phyloP scores from a whole-genome alignment of 2,329 filamentous ascomycete species.

The Aspergillus aculeatus region DNA sequence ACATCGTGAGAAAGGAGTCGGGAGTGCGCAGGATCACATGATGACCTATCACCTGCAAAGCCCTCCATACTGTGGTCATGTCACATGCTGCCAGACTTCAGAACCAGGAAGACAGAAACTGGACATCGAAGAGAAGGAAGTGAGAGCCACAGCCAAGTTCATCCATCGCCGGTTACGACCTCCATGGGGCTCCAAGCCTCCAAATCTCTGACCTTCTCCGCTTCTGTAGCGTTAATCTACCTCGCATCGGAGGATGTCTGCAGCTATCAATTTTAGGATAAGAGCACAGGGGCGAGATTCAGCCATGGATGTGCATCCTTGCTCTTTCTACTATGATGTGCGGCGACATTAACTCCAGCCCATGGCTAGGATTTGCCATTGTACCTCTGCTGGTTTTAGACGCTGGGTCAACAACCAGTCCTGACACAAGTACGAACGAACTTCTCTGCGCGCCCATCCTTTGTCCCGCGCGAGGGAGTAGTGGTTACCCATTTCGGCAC shows the following conservation, averaged over 20 bases:
- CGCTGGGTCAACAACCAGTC: background rate
- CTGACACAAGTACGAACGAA: constrained; percentile 6
- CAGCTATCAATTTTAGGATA: background rate
- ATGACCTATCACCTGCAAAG: background rate
- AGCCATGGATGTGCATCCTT: background rate
- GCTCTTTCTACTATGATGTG: background rate
- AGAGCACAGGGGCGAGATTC: background rate
- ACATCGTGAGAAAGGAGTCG: background rate
- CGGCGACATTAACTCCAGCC: background rate
- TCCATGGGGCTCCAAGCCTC: background rate
- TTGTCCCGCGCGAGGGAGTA: background rate
- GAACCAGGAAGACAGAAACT: background rate
- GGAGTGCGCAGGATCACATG: background rate
- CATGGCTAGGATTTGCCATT: background rate
- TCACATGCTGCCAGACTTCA: background rate
- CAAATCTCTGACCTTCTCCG: background rate
- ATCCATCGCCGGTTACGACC: background rate
- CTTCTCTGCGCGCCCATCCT: background rate
- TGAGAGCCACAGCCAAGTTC: background rate
- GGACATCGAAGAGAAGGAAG: background rate
- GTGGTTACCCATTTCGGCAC: background rate
- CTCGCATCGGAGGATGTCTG: background rate
- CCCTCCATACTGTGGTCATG: background rate
- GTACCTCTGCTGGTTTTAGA: constrained; percentile 1
- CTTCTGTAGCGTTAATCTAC: background rate